Conservation (phyloP, 1,139 yeast species). For the Hansenula lynferdii region DNA sequence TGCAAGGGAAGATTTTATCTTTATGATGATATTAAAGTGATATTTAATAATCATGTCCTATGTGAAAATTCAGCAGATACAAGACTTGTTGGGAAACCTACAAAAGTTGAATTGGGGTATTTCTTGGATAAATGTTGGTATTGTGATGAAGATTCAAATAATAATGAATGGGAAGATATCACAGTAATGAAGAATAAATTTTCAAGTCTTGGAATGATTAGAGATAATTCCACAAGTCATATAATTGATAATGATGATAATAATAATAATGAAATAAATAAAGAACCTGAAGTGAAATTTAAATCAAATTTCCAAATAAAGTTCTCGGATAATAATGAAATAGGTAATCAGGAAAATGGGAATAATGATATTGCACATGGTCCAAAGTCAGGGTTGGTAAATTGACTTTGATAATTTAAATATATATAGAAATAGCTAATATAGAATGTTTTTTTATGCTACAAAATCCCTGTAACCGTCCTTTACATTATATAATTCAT, state of each 20-base stretch:
- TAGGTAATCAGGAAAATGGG: background rate
- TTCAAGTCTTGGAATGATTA: background rate
- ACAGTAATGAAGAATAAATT: background rate
- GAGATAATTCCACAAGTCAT: background rate
- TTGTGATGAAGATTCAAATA: constrained; percentile 4
- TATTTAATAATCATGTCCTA: constrained; percentile 28
- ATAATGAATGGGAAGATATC: background rate
- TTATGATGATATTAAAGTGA: constrained; percentile 31
- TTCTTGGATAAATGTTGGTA: constrained; percentile 6
- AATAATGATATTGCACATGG: no score
- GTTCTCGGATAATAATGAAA: background rate
- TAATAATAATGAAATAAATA: background rate
- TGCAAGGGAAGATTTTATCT: constrained; percentile 29
- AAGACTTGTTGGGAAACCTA: constrained; percentile 7
- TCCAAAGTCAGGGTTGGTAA: no score
- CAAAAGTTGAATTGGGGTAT: constrained; percentile 5
- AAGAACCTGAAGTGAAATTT: background rate
- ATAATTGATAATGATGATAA: background rate
- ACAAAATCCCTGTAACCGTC: no score
- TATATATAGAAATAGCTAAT: no score
- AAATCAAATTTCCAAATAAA: background rate
- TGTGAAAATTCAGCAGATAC: constrained; percentile 3
- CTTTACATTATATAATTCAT: no score
- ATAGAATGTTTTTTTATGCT: no score
- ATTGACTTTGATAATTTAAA: no score